Percentiles rank a stretch among this genome's conserved stretches.
phyloP scores from a whole-genome alignment of 192 early-diverging fungal genomes.

The Cetraspora pellucida region DNA sequence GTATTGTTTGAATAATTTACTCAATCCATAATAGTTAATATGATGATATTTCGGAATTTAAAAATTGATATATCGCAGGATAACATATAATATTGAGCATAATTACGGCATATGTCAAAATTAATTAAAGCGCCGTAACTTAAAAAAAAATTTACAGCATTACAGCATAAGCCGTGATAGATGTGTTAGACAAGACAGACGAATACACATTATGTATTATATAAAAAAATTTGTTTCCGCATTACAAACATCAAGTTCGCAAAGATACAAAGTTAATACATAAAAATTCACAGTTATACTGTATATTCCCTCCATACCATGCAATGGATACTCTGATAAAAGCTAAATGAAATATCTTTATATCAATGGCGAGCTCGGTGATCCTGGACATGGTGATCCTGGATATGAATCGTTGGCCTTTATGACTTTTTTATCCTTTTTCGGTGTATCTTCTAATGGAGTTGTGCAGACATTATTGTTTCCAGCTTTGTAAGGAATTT shows the following conservation, averaged over 20 bases:
- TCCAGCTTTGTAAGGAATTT: constrained; percentile 4
- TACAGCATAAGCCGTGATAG: neutral
- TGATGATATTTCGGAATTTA: no score
- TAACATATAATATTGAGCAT: no score
- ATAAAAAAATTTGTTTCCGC: neutral
- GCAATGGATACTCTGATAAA: neutral
- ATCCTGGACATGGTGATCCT: constrained; percentile 14
- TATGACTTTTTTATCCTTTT: neutral
- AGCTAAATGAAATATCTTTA: neutral
- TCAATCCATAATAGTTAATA: no score
- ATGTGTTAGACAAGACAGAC: neutral
- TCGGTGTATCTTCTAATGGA: neutral
- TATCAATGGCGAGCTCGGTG: constrained; percentile 12
- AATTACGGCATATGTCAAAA: no score
- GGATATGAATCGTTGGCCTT: neutral
- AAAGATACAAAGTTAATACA: neutral
- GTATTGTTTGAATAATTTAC: neutral
- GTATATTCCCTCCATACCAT: no score
- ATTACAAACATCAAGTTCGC: neutral
- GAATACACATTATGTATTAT: neutral
- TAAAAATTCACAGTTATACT: no score
- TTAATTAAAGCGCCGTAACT: no score
- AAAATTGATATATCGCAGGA: no score
- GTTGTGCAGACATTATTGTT: constrained; percentile 2
- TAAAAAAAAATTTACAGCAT: neutral